Percentiles rank a stretch among this genome's conserved stretches.
Evolutionary conservation across 1,284 basidiomycete genomes (phyloP).

Genomic region (Ceratobasidium sp.): DNA sequence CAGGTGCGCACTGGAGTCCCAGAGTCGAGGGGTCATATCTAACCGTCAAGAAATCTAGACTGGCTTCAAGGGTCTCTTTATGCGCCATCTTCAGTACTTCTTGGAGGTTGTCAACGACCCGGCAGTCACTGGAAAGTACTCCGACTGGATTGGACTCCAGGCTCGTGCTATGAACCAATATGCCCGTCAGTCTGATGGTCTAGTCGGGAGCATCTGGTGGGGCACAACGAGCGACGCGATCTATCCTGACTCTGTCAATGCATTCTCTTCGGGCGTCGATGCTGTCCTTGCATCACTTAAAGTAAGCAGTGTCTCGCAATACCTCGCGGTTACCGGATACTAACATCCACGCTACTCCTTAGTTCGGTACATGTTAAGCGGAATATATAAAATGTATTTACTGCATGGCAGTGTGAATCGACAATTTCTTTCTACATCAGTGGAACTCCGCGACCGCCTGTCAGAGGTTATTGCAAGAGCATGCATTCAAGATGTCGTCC

Average conservation of each 20-base stretch:
- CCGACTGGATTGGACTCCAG: conserved; percentile 17
- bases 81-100: conserved; percentile 1
- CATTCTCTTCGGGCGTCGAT: conserved; percentile 10
- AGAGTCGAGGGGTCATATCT: not conserved
- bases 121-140: not conserved
- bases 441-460: too few species aligned
- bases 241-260: conserved; percentile 6
- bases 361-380: too few species aligned
- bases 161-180: conserved; percentile 16
- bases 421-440: too few species aligned
- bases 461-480: too few species aligned
- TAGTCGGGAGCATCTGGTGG: not conserved
- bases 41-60: not conserved
- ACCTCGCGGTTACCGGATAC: too few species aligned
- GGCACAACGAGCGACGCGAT: not conserved
- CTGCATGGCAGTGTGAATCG: too few species aligned
- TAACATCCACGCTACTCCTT: too few species aligned
- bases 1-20: not conserved
- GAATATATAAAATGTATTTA: too few species aligned
- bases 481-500: too few species aligned
- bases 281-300: not conserved
- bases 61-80: not conserved
- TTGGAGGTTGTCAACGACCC: conserved; percentile 15
- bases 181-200: not conserved
- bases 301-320: too few species aligned